phyloP scores from a whole-genome alignment of 78 protist species.

The Trichosphaerium sp. region DNA sequence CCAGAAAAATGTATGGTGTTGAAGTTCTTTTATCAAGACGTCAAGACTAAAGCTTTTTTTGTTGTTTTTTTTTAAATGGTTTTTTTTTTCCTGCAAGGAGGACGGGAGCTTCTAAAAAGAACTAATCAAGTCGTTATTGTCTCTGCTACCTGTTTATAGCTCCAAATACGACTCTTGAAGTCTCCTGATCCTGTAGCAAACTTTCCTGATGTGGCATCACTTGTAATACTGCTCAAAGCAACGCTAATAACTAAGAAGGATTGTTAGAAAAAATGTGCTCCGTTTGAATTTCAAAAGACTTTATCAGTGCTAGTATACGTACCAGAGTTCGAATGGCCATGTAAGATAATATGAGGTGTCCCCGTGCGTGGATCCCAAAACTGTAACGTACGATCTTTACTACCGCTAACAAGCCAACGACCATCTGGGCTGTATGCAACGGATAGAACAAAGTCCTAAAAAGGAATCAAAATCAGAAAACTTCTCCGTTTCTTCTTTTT shows the following conservation, averaged over 20 bases:
- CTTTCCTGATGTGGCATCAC: conserved; percentile 27
- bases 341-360: conserved; percentile 33
- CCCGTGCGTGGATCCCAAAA: conserved; percentile 69
- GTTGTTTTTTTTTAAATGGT: background rate
- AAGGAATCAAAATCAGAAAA: background rate
- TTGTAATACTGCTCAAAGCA: conserved; percentile 53
- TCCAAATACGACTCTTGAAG: conserved; percentile 57
- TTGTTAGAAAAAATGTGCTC: no score
- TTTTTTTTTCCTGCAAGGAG: background rate
- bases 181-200: conserved; percentile 80
- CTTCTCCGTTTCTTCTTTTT: background rate
- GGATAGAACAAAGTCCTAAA: conserved; percentile 62
- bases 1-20: no score
- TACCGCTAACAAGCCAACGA: conserved; percentile 68
- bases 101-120: background rate
- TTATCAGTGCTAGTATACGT: background rate
- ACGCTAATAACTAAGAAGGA: conserved; percentile 52
- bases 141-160: conserved; percentile 4
- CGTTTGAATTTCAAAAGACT: no score
- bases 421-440: conserved; percentile 73
- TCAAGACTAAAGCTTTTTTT: no score
- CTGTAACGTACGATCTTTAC: conserved; percentile 70
- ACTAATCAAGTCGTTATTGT: background rate
- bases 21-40: no score
- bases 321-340: conserved; percentile 74